A percentile compares a stretch with the other conserved stretches of the same genome.
Conservation (phyloP, 202 grass and related monocot species). For the Carex sylvatica region DNA sequence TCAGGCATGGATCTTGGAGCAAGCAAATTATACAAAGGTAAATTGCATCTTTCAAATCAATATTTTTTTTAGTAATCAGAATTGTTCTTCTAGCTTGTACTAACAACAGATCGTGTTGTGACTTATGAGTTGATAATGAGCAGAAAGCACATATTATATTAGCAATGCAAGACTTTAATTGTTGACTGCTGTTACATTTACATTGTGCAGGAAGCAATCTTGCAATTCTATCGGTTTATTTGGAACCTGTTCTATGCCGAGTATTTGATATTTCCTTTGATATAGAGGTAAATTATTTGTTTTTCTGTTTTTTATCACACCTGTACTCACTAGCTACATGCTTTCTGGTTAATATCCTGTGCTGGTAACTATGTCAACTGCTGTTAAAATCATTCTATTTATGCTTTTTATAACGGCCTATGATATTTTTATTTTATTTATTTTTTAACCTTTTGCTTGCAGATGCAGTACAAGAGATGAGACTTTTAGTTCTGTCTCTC, state of each 20-base stretch:
- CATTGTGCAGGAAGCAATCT: slow-evolving; percentile 77
- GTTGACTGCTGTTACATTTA: slow-evolving; percentile 7
- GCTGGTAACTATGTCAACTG: neutral
- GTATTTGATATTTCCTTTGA: slow-evolving; percentile 74
- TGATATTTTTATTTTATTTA: neutral
- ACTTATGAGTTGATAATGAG: slow-evolving; percentile 1
- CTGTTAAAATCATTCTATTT: neutral
- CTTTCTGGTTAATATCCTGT: neutral
- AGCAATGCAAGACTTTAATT: neutral
- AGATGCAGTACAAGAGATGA: neutral
- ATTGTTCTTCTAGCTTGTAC: slow-evolving; percentile 10
- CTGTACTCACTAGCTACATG: neutral
- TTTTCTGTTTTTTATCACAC: neutral
- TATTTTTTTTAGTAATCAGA: slow-evolving; percentile 3
- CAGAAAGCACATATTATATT: neutral
- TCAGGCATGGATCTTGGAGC: slow-evolving; percentile 87
- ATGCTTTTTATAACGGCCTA: neutral
- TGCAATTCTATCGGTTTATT: slow-evolving; percentile 81
- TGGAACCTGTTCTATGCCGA: slow-evolving; percentile 98
- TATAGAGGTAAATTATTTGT: slow-evolving; percentile 54
- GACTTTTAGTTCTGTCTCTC: neutral
- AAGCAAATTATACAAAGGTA: slow-evolving; percentile 89
- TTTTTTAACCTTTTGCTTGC: neutral
- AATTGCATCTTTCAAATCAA: slow-evolving; percentile 7
- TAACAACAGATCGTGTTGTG: neutral